Evolutionary conservation across 495 filamentous ascomycete genomes (phyloP).

Genomic region (Paragyromitra xinjiangensis): DNA sequence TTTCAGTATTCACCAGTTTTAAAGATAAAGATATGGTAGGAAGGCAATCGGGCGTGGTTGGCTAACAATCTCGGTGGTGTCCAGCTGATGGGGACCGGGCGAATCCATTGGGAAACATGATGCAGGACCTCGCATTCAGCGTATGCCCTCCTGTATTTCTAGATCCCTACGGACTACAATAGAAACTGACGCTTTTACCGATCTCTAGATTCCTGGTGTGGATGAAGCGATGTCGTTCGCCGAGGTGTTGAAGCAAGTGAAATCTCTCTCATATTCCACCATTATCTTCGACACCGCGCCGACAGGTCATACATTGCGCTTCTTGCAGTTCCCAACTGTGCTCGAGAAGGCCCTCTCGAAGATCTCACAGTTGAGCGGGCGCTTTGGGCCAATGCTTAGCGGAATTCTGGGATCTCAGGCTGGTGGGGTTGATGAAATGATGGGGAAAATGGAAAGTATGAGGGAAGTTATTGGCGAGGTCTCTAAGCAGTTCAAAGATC

Average conservation of each 20-base stretch:
- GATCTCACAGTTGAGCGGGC: slow-evolving; percentile 87
- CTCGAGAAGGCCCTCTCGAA: slow-evolving; percentile 98
- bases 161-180: not conserved
- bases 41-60: slow-evolving; percentile 3
- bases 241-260: slow-evolving; percentile 98
- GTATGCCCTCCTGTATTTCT: slow-evolving; percentile 58
- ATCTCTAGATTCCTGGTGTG: slow-evolving; percentile 86
- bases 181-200: not conserved
- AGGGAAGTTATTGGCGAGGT: slow-evolving; percentile 93
- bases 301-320: slow-evolving; percentile 98
- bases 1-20: slow-evolving; percentile 64
- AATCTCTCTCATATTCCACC: slow-evolving; percentile 96
- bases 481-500: slow-evolving; percentile 96
- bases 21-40: slow-evolving; percentile 57
- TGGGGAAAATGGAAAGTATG: slow-evolving; percentile 91
- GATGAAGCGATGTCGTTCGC: slow-evolving; percentile 99
- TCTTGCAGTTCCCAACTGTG: slow-evolving; percentile 97
- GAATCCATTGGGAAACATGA: slow-evolving; percentile 67
- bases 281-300: slow-evolving; percentile 99
- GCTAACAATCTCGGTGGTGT: slow-evolving; percentile 34
- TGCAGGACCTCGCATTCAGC: slow-evolving; percentile 72
- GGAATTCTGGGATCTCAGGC: slow-evolving; percentile 83
- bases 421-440: slow-evolving; percentile 80
- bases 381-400: slow-evolving; percentile 96
- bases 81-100: slow-evolving; percentile 46